Conservation (phyloP, 306 rosid genomes). For the Macrotyloma uniflorum region DNA sequence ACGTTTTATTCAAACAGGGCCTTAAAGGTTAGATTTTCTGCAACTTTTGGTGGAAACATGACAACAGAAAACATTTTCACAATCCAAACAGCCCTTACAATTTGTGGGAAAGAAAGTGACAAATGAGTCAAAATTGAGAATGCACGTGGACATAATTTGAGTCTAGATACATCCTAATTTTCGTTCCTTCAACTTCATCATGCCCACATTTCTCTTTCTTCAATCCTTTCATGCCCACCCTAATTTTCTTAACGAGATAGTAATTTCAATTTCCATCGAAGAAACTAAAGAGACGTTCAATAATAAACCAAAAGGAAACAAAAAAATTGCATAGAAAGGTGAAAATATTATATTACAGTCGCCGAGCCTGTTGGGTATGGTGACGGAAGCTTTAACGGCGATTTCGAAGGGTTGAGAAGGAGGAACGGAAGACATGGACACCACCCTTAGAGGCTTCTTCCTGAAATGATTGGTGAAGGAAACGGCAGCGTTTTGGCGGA, state of each 20-base stretch:
- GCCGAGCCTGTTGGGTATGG: slow-evolving; percentile 67
- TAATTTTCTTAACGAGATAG: not conserved
- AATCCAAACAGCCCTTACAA: not conserved
- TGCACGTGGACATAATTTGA: slow-evolving; percentile 27
- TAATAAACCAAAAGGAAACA: not conserved
- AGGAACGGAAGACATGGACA: slow-evolving; percentile 63
- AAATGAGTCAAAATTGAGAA: not conserved
- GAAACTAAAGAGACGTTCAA: not conserved
- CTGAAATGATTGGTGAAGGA: slow-evolving; percentile 28
- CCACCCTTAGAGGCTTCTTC: slow-evolving; percentile 40
- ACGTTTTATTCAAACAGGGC: not conserved
- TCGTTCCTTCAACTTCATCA: not conserved
- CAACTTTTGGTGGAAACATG: not conserved
- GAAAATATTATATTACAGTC: slow-evolving; percentile 60
- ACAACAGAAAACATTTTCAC: not conserved
- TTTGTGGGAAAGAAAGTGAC: not conserved
- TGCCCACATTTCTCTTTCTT: not conserved
- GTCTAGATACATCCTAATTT: slow-evolving; percentile 40
- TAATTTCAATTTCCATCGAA: not conserved
- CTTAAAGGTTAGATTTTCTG: not conserved
- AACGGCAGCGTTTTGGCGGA: slow-evolving; percentile 39
- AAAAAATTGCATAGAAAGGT: not conserved
- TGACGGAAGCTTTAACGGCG: slow-evolving; percentile 73
- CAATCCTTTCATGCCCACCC: not conserved
- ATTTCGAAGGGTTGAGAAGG: slow-evolving; percentile 59